phyloP scores from a whole-genome alignment of 2,329 filamentous ascomycete species.

The Rhynchosporium graminicola region DNA sequence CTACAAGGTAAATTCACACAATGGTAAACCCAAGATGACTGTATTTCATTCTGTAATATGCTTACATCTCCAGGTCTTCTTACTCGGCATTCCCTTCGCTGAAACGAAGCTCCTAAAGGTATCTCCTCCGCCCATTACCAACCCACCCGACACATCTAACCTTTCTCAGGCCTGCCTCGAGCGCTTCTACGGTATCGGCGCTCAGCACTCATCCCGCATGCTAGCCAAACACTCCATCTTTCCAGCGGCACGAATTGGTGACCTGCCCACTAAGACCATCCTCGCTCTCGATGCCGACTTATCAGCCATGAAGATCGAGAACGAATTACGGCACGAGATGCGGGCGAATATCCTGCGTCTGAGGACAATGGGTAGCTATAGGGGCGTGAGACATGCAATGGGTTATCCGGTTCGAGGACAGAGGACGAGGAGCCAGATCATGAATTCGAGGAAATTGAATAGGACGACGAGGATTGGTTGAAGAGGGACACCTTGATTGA shows the following conservation, averaged over 20 bases:
- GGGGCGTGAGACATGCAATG: constrained; percentile 91
- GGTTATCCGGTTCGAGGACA: constrained; percentile 89
- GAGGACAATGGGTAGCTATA: constrained; percentile 87
- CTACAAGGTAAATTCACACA: constrained; percentile 16
- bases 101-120: constrained; percentile 83
- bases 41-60: not conserved
- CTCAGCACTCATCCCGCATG: constrained; percentile 67
- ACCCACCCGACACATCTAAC: constrained; percentile 12
- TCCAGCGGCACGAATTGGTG: constrained; percentile 75
- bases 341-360: constrained; percentile 83
- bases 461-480: constrained; percentile 51
- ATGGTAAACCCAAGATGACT: constrained; percentile 31
- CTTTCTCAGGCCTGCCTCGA: constrained; percentile 67
- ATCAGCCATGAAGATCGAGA: constrained; percentile 91
- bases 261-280: constrained; percentile 73
- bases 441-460: constrained; percentile 64
- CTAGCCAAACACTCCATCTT: constrained; percentile 91
- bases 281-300: constrained; percentile 82
- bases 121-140: constrained; percentile 35
- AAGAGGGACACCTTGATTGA: constrained; percentile 7
- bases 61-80: constrained; percentile 58
- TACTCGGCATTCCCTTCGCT: constrained; percentile 83
- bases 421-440: constrained; percentile 74
- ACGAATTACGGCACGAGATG: constrained; percentile 75
- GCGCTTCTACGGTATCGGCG: constrained; percentile 83